These are phyloP conservation scores for Kernera saxatilis DNA, from an alignment of 345 rosid species.

Conservation along the genomic window DNA sequence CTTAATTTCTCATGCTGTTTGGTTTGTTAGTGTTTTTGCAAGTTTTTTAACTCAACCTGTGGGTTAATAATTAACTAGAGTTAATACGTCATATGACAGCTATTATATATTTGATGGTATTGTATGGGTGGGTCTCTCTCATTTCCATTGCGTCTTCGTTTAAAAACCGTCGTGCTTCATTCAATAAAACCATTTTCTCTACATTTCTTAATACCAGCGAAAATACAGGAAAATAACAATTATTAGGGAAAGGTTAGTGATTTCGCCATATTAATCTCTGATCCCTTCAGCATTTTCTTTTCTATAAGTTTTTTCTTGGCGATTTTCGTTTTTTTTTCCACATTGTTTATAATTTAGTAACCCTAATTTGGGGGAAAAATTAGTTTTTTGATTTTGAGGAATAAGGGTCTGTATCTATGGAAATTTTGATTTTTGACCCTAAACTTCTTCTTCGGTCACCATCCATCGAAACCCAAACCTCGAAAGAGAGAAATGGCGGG, in stretches of 20 bases:
- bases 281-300: neutral
- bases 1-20: neutral
- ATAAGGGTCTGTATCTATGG: slow-evolving; percentile 5
- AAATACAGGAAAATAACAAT: neutral
- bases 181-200: slow-evolving; percentile 4
- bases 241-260: slow-evolving; percentile 14
- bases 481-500: slow-evolving; percentile 28
- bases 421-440: slow-evolving; percentile 5
- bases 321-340: slow-evolving; percentile 1
- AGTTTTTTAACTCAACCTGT: neutral
- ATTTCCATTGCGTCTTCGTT: neutral
- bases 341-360: slow-evolving; percentile 5
- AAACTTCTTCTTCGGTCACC: slow-evolving; percentile 18
- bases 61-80: slow-evolving; percentile 13
- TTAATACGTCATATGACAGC: slow-evolving; percentile 24
- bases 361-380: slow-evolving; percentile 10
- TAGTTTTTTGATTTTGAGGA: neutral
- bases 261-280: neutral
- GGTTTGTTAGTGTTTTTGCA: neutral
- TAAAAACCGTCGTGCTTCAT: neutral
- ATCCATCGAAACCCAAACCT: slow-evolving; percentile 22
- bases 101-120: slow-evolving; percentile 4
- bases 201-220: slow-evolving; percentile 14
- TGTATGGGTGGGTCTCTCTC: neutral
- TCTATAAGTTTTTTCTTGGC: neutral